Evolutionary conservation across 2,329 filamentous ascomycete species (phyloP).

Genomic region (Aspergillus eucalypticola): DNA sequence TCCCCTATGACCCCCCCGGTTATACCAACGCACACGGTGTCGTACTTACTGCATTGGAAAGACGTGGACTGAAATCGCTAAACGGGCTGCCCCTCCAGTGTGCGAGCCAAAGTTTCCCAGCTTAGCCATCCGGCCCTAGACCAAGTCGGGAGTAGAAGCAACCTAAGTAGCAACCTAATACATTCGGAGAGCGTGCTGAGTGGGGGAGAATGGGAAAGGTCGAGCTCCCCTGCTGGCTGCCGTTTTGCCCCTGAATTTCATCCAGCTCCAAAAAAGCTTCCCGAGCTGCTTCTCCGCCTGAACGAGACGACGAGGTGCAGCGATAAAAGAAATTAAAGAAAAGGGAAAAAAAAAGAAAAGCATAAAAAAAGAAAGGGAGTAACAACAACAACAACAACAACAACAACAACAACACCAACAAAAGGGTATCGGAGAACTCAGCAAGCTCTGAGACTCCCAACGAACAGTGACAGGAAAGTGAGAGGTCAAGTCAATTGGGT

Average conservation of each 20-base stretch:
- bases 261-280: constrained; percentile 15
- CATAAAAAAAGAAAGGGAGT: constrained; percentile 1
- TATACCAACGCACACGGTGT: background rate
- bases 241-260: constrained; percentile 21
- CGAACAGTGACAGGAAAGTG: constrained; percentile 1
- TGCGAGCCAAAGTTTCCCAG: constrained; percentile 5
- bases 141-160: constrained; percentile 10
- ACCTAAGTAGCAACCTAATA: constrained; percentile 14
- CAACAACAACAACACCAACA: no score
- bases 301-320: constrained; percentile 1
- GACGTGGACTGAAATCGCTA: constrained; percentile 3
- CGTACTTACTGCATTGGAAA: constrained; percentile 5
- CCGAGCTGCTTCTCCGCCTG: constrained; percentile 9
- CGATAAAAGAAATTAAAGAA: background rate
- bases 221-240: constrained; percentile 13
- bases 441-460: constrained; percentile 5
- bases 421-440: background rate
- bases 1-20: background rate
- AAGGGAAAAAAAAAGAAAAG: background rate
- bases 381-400: background rate
- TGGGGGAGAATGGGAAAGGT: constrained; percentile 16
- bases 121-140: constrained; percentile 2
- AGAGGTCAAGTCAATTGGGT: background rate
- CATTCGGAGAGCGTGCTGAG: constrained; percentile 13
- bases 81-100: constrained; percentile 11